phyloP scores from a whole-genome alignment of 2,329 filamentous ascomycete species.

The Fonsecaea pugnacius region DNA sequence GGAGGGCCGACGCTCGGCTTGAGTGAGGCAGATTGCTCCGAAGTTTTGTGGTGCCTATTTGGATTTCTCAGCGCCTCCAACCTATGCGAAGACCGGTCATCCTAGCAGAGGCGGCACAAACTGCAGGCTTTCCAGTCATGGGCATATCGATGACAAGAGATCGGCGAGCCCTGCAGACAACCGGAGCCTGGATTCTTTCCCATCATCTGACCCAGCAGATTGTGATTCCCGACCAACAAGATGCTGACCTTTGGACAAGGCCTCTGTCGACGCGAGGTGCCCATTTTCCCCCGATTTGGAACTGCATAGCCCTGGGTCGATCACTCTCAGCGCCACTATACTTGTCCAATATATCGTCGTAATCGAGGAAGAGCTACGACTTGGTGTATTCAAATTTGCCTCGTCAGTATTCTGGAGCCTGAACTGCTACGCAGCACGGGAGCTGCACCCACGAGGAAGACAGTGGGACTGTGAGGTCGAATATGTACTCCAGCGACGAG shows the following conservation, averaged over 20 bases:
- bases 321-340: background rate
- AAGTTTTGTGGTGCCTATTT: background rate
- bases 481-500: background rate
- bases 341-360: background rate
- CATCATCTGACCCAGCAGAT: background rate
- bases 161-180: background rate
- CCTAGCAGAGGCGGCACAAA: background rate
- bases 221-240: background rate
- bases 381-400: background rate
- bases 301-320: background rate
- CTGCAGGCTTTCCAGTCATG: background rate
- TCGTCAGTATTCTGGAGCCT: background rate
- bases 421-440: background rate
- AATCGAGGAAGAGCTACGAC: background rate
- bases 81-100: background rate
- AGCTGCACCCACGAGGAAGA: background rate
- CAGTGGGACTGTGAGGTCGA: background rate
- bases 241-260: background rate
- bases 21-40: background rate
- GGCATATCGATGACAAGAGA: background rate
- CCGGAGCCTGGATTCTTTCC: background rate
- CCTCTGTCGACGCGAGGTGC: background rate
- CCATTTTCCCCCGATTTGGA: background rate
- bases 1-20: background rate
- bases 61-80: background rate